Evolutionary conservation across 139 green algal genomes (phyloP).

Genomic region (Coelastrella sp.): DNA sequence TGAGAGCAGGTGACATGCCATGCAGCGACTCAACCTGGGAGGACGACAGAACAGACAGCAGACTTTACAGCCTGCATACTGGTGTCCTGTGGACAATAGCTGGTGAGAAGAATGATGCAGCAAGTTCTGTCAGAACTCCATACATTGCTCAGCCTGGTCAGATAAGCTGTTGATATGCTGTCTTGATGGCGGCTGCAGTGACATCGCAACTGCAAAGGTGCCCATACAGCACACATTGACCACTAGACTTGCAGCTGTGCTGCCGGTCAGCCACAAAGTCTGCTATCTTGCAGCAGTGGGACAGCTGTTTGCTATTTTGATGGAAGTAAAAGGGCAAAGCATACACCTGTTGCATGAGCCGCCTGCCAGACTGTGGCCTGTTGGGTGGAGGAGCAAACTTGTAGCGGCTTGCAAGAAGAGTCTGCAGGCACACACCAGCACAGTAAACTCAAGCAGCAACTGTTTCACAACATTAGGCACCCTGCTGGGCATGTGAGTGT

Average conservation of each 20-base stretch:
- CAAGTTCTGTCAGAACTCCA: no score
- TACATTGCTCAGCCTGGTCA: no score
- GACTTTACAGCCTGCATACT: neutral
- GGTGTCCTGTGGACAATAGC: neutral
- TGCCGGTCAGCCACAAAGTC: neutral
- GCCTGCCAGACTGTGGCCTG: neutral
- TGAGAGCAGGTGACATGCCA: neutral
- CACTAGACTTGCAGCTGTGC: no score
- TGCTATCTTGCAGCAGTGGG: neutral
- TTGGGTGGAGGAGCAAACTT: slow-evolving; percentile 22
- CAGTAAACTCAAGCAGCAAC: neutral
- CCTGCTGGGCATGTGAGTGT: no score
- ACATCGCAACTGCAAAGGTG: no score
- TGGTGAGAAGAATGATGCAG: neutral
- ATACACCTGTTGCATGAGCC: slow-evolving; percentile 41
- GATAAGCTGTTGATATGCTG: no score
- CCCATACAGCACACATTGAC: no score
- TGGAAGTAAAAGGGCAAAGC: neutral
- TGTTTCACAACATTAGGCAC: neutral
- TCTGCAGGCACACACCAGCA: neutral
- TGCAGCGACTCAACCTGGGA: slow-evolving; percentile 37
- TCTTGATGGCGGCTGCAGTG: no score
- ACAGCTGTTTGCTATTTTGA: neutral
- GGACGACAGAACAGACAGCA: neutral
- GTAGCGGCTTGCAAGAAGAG: slow-evolving; percentile 29